Base-by-base conservation (phyloP, 768 basidiomycete species). In the Rhizopogon vesiculosus region DNA sequence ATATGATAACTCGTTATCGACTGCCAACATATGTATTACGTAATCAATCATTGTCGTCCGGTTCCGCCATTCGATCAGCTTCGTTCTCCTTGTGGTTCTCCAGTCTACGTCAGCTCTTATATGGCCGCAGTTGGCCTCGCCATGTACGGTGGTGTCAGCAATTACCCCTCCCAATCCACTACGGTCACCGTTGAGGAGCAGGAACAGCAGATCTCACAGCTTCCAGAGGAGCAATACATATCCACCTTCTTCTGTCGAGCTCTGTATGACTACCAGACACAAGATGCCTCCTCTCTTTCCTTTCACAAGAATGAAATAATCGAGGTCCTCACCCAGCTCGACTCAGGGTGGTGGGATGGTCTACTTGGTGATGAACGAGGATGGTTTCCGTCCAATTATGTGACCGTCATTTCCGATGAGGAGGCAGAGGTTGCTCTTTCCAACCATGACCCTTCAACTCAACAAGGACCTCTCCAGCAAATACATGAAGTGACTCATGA, bases 291-390 rank as follows among this genome's bases (percentile, higher is more conserved):
- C 2, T 90, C 96, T 0, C 82, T 99, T 43, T 91, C 91, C 15
- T 98, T 99, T 70, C 77, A 70, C 59, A 84, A 82, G 62, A 89
- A 86, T 60, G 94, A 98, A 66, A 81, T 98, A 62, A 97, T 99
- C 61, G 93, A 98, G 70, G 93, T 98, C 57, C 79, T 96, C 52
- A 91, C 89, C 10, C 87, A 86, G 63, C 84, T 98, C 53, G 89
- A 91, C 39, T 91, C 91, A 5, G 96, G 96, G 15, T 99, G 96
- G 96, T 98, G 95, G 97, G 96, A 99, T 69, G 96, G 96, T 5
- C 75, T 97, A 56, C 78, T 97, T 19, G 84, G 86, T 46, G 89
- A 91, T 53, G 87, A 90, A 69, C 84, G 96, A 50, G 96, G 96
- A 55, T 96, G 93, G 93, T 96, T 99, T 72, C 96, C 96, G 19